Base-by-base conservation (phyloP, 2,329 filamentous ascomycete species). In the Alternaria sp. region DNA sequence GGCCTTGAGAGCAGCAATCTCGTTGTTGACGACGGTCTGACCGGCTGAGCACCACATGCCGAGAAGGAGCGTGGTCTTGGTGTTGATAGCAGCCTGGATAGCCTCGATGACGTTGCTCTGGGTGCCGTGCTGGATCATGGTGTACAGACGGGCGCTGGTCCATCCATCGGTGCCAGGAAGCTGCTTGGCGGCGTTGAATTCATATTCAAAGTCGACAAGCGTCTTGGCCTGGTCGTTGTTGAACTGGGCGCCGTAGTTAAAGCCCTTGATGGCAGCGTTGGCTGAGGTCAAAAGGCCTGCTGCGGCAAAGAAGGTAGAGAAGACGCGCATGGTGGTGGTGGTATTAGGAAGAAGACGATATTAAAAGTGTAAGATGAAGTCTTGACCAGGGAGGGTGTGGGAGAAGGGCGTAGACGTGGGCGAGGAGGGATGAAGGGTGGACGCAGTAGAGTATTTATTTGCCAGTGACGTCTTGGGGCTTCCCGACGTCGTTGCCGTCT, bases 21-120 rank as follows among this genome's bases (percentile, higher is more conserved):
- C 92, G 74, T 92, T 90, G 75, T 84, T 79, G 76, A 96, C 88
- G 23, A 75, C 76, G 5, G 78, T 81, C 54, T 85, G 80, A 14
- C 88, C 88, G 39, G 83, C 90, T 0, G 91, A 94, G 9, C 87
- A 86, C 93, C 93, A 97, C 50, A 97, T 81, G 66, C 92, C 92
- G 11, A 97, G 86, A 10, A 97, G 85, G 26, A 97, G 84, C 41
- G 84, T 84, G 2, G 91, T 96, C 69, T 92, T 85, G 71, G 91
- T 91, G 67, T 84, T 85, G 78, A 96, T 92, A 70, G 92, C 93
- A 41, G 93, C 93, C 40, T 89, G 90, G 62, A 97, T 92, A 65
- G 72, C 91, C 39, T 84, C 81, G 71, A 90, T 92, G 68, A 87
- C 83, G 29, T 83, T 83, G 78, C 84, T 88, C 63, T 84, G 78